Percentiles rank a stretch among this genome's conserved stretches.
Conservation (phyloP, 805 yeast species). For the Candida coleopterorum region DNA sequence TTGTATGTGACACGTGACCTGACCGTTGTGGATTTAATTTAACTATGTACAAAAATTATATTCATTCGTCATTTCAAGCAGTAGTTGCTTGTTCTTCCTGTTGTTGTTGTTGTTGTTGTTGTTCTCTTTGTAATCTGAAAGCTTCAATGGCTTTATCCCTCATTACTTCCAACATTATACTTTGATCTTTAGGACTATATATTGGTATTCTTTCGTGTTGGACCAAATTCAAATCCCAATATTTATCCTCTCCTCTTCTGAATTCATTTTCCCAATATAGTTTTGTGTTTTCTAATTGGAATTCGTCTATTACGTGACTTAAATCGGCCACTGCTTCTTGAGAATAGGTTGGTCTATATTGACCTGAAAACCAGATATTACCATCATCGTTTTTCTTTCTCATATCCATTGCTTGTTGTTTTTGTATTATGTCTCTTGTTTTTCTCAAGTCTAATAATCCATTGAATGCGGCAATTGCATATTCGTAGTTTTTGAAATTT, state of each 20-base stretch:
- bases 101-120: slow-evolving; percentile 4
- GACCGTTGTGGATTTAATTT: background rate
- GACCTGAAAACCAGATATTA: slow-evolving; percentile 81
- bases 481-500: slow-evolving; percentile 52
- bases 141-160: slow-evolving; percentile 35
- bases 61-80: background rate
- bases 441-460: slow-evolving; percentile 70
- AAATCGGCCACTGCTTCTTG: slow-evolving; percentile 92
- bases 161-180: slow-evolving; percentile 59
- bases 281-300: slow-evolving; percentile 43
- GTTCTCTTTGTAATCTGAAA: slow-evolving; percentile 22
- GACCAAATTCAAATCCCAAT: slow-evolving; percentile 62
- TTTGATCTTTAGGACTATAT: slow-evolving; percentile 62
- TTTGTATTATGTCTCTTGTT: slow-evolving; percentile 61
- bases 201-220: slow-evolving; percentile 58
- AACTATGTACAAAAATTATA: background rate
- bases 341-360: slow-evolving; percentile 83
- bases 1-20: background rate
- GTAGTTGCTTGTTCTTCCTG: too few species aligned
- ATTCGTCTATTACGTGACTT: slow-evolving; percentile 61
- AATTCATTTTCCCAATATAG: slow-evolving; percentile 82
- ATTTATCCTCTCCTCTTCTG: slow-evolving; percentile 75
- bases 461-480: slow-evolving; percentile 68
- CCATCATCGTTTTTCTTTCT: slow-evolving; percentile 73
- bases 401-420: slow-evolving; percentile 57